A percentile compares a stretch with the other conserved stretches of the same genome.
Evolutionary conservation across 2,329 filamentous ascomycete genomes (phyloP).

Genomic region (Immersiporthe knoxdaviesiana): DNA sequence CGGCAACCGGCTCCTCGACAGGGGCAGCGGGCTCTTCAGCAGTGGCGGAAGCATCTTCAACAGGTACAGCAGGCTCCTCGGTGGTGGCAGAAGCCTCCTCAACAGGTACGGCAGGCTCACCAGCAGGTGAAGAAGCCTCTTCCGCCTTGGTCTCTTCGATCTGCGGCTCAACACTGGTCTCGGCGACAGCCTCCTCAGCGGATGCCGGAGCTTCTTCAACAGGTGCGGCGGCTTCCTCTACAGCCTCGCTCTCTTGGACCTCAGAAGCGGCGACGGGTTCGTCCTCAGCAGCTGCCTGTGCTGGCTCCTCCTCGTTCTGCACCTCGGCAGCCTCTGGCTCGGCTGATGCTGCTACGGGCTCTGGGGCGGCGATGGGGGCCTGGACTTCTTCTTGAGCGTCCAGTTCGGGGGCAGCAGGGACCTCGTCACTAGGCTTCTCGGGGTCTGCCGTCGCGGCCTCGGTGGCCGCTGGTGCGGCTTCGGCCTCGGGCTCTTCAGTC

Average conservation of each 20-base stretch:
- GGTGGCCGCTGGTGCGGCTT: not conserved
- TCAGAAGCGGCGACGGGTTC: not conserved
- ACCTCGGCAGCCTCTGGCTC: not conserved
- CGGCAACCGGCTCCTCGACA: not conserved
- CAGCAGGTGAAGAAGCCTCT: not conserved
- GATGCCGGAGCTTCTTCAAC: not conserved
- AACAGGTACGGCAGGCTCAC: not conserved
- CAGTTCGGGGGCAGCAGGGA: not conserved
- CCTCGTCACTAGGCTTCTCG: not conserved
- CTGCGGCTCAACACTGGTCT: not conserved
- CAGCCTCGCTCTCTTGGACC: too few relatives aligned
- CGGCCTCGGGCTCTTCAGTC: not conserved
- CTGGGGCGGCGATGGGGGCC: not conserved
- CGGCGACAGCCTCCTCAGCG: slow-evolving; percentile 1
- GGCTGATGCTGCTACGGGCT: slow-evolving; percentile 4
- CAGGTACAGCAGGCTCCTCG: not conserved
- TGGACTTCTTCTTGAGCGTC: slow-evolving; percentile 9
- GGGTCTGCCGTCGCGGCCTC: slow-evolving; percentile 16
- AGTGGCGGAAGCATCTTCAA: not conserved
- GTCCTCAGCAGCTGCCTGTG: not conserved
- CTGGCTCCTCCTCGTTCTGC: slow-evolving; percentile 2
- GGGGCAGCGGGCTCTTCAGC: not conserved
- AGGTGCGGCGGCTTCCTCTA: not conserved
- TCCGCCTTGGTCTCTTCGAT: not conserved
- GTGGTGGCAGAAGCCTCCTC: not conserved